Conservation (phyloP, 352 stramenopile species). For the Phytophthora sp. region DNA sequence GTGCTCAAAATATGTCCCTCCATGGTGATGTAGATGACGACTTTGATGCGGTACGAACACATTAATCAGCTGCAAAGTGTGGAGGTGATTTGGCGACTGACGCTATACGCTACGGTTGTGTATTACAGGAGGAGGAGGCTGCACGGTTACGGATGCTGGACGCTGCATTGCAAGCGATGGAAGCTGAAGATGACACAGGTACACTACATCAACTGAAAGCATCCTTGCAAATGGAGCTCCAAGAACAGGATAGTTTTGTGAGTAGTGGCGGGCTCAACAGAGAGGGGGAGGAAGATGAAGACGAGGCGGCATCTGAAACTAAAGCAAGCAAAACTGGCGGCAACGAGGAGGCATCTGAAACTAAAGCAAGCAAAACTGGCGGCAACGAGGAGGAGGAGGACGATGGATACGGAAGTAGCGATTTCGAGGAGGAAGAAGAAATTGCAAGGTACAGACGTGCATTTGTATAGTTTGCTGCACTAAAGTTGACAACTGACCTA, state of each 20-base stretch:
- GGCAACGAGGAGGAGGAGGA: conserved; percentile 41
- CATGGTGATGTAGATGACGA: conserved; percentile 48
- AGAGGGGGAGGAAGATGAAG: conserved; percentile 15
- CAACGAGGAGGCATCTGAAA: conserved; percentile 24
- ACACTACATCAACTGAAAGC: conserved; percentile 81
- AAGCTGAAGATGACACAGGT: conserved; percentile 81
- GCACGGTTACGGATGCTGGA: conserved; percentile 70
- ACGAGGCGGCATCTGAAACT: conserved; percentile 5
- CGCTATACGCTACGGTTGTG: background rate
- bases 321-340: conserved; percentile 4
- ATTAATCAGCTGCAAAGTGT: too few relatives aligned
- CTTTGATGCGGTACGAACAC: conserved; percentile 57
- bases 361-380: conserved; percentile 1
- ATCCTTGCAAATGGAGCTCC: conserved; percentile 64
- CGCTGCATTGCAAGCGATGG: conserved; percentile 84
- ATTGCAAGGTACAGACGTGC: conserved; percentile 55
- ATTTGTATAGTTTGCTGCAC: background rate
- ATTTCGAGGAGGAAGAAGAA: conserved; percentile 87
- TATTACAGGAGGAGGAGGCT: conserved; percentile 50
- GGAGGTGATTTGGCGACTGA: too few relatives aligned
- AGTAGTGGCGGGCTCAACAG: conserved; percentile 23
- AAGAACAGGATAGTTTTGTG: conserved; percentile 48
- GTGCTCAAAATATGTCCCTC: background rate
- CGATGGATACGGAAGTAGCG: conserved; percentile 78
- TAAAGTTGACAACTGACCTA: background rate